Base-by-base conservation (phyloP, 164 flowering plant genomes). In the Liquidambar formosana region DNA sequence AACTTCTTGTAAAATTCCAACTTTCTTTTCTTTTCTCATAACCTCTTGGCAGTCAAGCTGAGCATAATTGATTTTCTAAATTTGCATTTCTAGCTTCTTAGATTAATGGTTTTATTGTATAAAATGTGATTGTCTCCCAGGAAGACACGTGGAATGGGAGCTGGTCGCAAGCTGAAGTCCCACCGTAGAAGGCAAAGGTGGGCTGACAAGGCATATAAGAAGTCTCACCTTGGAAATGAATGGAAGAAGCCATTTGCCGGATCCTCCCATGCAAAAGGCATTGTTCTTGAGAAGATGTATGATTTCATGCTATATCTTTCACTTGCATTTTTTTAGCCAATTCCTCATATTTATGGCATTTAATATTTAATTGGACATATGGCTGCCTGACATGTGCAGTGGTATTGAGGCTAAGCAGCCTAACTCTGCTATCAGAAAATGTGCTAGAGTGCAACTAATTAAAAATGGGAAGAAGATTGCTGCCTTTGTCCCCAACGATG, bases 171-270 rank as follows among this genome's bases (percentile, higher is more conserved):
- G 82, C 82, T 90, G 67, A 85, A 80, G 79, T 74, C 88, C 73
- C 93, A 88, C 79, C 87, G 93, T 16, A 84, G 88, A 59, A 80
- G 72, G 64, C 91, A 90, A 68, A 84, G 95, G 73, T 90, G 91
- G 91, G 91, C 93, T 49, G 93, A 90, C 75, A 88, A 88, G 74
- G 27, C 86, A 16, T 90, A 90, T 79, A 90, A 90, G 76, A 90
- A 90, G 67, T 88, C 93, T 5, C 85, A 90, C 63, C 90, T 88
- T 74, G 96, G 93, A 0, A 90, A 90, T 56, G 96, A 90, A 54
- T 90, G 96, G 96, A 90, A 90, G 83, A 90, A 90, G 69, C 93
- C 96, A 25, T 90, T 90, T 79, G 96, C 96, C 25, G 93, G 96
- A 10, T 90, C 96, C 10, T 90, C 96, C 23, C 96, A 90, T 63